Evolutionary conservation across 805 yeast genomes (phyloP).

Genomic region (Wickerhamomyces canadensis): DNA sequence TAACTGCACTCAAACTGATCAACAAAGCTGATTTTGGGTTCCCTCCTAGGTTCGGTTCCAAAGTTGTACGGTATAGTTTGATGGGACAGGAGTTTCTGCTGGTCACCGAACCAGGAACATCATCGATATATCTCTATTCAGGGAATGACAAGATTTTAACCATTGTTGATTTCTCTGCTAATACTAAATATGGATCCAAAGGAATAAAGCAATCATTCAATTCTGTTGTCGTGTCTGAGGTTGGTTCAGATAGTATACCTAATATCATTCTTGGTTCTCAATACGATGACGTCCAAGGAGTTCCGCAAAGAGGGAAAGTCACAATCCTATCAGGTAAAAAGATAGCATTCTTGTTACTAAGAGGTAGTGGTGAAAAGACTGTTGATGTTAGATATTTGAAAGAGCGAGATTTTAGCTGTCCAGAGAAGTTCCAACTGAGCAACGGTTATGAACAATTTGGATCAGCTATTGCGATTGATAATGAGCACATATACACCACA

Average conservation of each 20-base stretch:
- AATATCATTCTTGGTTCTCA: constrained; percentile 44
- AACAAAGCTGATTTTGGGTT: constrained; percentile 14
- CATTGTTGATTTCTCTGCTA: constrained; percentile 22
- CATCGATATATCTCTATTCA: constrained; percentile 35
- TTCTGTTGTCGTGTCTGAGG: constrained; percentile 27
- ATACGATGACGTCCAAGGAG: constrained; percentile 27
- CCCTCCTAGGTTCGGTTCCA: constrained; percentile 39
- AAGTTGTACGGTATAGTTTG: constrained; percentile 26
- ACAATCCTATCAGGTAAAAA: constrained; percentile 26
- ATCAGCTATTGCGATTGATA: constrained; percentile 24
- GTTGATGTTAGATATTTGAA: constrained; percentile 9
- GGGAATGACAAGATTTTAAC: constrained; percentile 21
- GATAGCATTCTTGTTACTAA: constrained; percentile 11
- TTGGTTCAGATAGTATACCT: constrained; percentile 32
- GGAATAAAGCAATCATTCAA: constrained; percentile 43
- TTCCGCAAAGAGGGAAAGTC: constrained; percentile 32
- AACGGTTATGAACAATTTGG: constrained; percentile 40
- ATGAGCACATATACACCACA: constrained; percentile 28
- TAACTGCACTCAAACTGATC: neutral
- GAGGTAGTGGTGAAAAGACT: neutral
- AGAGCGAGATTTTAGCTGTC: constrained; percentile 9
- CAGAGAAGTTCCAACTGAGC: constrained; percentile 9
- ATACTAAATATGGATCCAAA: constrained; percentile 27
- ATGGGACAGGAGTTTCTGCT: constrained; percentile 32
- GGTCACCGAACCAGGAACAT: constrained; percentile 48